These are phyloP conservation scores for Psidium guajava DNA, from an alignment of 345 rosid species.

Conservation along the genomic window DNA sequence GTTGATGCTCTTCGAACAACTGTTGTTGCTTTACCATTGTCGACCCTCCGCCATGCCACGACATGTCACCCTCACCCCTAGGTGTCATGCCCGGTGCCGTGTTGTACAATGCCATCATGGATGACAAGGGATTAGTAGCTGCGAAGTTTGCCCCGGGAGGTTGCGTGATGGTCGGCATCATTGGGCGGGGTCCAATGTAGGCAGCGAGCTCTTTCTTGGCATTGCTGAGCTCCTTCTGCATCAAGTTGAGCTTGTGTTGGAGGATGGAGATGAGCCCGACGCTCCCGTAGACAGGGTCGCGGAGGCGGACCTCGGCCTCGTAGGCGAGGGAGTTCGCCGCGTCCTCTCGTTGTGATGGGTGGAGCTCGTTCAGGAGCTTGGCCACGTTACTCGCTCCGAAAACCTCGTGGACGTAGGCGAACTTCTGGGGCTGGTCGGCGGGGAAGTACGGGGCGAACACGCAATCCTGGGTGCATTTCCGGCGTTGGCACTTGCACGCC, in stretches of 20 bases:
- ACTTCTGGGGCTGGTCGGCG: slow-evolving; percentile 63
- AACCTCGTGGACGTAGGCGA: slow-evolving; percentile 41
- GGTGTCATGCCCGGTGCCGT: background rate
- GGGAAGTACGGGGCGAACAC: slow-evolving; percentile 79
- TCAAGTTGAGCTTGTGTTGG: slow-evolving; percentile 47
- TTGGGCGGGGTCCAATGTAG: background rate
- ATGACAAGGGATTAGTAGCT: background rate
- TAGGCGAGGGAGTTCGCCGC: slow-evolving; percentile 72
- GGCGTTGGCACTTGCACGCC: slow-evolving; percentile 61
- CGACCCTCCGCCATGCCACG: background rate
- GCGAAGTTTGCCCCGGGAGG: background rate
- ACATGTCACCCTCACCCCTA: background rate
- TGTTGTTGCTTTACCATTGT: background rate
- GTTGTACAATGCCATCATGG: background rate
- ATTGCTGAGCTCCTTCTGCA: slow-evolving; percentile 43
- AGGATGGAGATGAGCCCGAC: slow-evolving; percentile 56
- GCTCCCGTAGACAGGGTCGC: slow-evolving; percentile 83
- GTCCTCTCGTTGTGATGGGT: slow-evolving; percentile 41
- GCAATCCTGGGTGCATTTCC: slow-evolving; percentile 75
- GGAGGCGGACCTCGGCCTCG: slow-evolving; percentile 72
- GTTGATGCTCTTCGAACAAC: background rate
- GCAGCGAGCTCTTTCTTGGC: slow-evolving; percentile 5
- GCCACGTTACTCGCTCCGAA: slow-evolving; percentile 76
- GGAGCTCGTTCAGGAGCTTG: slow-evolving; percentile 63
- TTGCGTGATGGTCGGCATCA: slow-evolving; percentile 8